Conservation (phyloP, 106 monocot genomes). For the Triglochin maritima region DNA sequence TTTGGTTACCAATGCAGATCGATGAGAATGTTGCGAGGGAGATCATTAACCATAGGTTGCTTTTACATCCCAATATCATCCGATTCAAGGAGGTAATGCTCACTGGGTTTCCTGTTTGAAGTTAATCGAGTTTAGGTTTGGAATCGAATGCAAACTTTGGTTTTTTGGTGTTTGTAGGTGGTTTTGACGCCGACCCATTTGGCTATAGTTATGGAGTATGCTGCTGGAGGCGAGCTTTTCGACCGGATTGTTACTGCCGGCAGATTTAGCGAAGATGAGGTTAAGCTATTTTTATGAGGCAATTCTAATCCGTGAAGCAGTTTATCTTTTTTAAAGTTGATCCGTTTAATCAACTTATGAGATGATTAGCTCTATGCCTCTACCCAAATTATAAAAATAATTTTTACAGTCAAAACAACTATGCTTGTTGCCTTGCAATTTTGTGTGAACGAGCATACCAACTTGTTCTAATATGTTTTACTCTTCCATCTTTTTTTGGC, state of each 20-base stretch:
- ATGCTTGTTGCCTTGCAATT: too few species aligned
- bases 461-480: too few species aligned
- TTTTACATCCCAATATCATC: slow-evolving; percentile 86
- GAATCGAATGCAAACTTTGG: not conserved
- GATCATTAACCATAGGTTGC: slow-evolving; percentile 85
- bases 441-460: too few species aligned
- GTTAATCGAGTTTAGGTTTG: too few species aligned
- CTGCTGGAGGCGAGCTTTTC: slow-evolving; percentile 92
- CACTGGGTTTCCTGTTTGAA: not conserved
- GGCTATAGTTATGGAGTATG: slow-evolving; percentile 92
- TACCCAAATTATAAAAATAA: too few species aligned
- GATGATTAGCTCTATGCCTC: not conserved
- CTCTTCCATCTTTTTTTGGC: not conserved
- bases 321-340: not conserved
- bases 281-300: slow-evolving; percentile 3
- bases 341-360: not conserved
- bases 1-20: slow-evolving; percentile 27
- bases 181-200: slow-evolving; percentile 75
- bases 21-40: slow-evolving; percentile 89
- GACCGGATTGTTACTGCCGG: slow-evolving; percentile 81
- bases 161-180: slow-evolving; percentile 35
- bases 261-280: slow-evolving; percentile 89
- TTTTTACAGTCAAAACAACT: not conserved
- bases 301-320: not conserved
- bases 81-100: slow-evolving; percentile 75